Evolutionary conservation across 2,329 filamentous ascomycete species (phyloP), one percentile per base, ranked within the genome.

Genomic region (Bipolaris zeicola): DNA sequence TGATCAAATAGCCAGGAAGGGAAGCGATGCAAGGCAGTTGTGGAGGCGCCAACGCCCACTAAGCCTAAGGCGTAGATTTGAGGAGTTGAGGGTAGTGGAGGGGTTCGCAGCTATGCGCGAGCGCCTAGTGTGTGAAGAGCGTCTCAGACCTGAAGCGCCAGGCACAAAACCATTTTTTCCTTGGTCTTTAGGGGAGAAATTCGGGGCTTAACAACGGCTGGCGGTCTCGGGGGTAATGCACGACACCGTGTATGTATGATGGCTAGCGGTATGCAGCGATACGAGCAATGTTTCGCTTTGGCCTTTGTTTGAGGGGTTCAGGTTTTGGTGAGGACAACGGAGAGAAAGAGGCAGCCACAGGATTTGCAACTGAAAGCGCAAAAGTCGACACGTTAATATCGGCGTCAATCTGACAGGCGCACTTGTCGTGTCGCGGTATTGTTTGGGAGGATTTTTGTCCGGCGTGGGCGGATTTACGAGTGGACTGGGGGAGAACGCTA

Each of bases 81-180:
- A 58, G 50, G 58, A 58, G 55, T 55, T 47, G 63, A 65, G 61
- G 58, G 58, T 57, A 56, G 55, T 52, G 45, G 58, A 61, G 62
- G 64, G 61, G 65, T 54, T 61, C 50, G 59, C 58, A 57, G 60
- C 66, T 67, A 74, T 72, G 71, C 68, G 61, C 62, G 61, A 57
- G 64, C 65, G 66, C 63, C 66, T 63, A 65, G 57, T 71, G 73
- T 75, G 62, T 69, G 71, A 75, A 67, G 68, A 69, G 65, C 68
- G 73, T 76, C 71, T 76, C 73, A 76, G 68, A 71, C 65, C 65
- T 74, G 73, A 71, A 74, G 71, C 72, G 72, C 64, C 62, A 74
- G 69, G 69, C 71, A 71, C 62, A 64, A 55, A 71, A 74, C 46
- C 73, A 75, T 76, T 65, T 66, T 72, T 63, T 63, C 51, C 59